These are phyloP conservation scores for Passiflora organensis DNA, from an alignment of 345 rosid species.

Conservation along the genomic window DNA sequence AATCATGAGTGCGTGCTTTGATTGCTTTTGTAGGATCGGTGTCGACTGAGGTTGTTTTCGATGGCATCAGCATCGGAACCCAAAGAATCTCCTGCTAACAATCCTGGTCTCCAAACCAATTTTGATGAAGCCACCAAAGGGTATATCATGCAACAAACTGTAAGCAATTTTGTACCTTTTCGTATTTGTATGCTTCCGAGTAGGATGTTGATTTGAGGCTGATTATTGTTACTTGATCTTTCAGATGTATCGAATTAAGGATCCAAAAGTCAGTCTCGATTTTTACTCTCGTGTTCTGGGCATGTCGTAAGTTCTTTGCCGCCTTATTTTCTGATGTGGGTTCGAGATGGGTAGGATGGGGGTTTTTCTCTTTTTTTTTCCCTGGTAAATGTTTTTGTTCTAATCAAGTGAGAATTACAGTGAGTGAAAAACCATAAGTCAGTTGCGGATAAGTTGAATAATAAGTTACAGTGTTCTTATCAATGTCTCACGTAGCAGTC, in stretches of 20 bases:
- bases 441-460: no score
- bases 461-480: no score
- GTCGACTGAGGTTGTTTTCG: conserved; percentile 37
- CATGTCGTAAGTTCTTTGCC: conserved; percentile 67
- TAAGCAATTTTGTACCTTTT: no score
- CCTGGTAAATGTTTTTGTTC: background rate
- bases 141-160: conserved; percentile 90
- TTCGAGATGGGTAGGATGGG: background rate
- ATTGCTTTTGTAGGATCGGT: conserved; percentile 1
- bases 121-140: conserved; percentile 75
- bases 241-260: conserved; percentile 94
- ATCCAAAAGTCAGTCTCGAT: conserved; percentile 83
- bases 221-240: background rate
- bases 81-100: conserved; percentile 65
- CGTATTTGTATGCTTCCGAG: no score
- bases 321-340: background rate
- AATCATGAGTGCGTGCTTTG: background rate
- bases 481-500: no score
- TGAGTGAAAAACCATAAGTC: no score
- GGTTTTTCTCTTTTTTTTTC: background rate
- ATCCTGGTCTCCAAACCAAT: conserved; percentile 62
- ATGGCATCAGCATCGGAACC: conserved; percentile 72
- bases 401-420: no score
- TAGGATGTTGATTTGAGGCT: no score
- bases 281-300: conserved; percentile 90